Evolutionary conservation across 768 basidiomycete genomes (phyloP).

Genomic region (Panaeolus cyanescens): DNA sequence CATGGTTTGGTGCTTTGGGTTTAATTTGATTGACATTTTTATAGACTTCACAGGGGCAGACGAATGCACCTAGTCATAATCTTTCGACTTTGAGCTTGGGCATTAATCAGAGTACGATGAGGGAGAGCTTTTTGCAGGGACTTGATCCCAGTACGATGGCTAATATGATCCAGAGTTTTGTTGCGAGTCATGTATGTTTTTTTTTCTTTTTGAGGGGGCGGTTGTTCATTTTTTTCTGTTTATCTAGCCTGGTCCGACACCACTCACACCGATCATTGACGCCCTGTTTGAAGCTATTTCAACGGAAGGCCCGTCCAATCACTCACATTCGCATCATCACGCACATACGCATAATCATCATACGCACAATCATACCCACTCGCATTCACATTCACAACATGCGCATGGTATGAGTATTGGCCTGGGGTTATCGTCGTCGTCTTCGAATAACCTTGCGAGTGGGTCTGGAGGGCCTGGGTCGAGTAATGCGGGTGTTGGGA

Average conservation of each 20-base stretch:
- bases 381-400: background rate
- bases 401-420: background rate
- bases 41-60: background rate
- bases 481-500: too few relatives aligned
- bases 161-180: constrained; percentile 54
- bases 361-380: background rate
- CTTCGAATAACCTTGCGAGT: background rate
- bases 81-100: constrained; percentile 21
- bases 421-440: constrained; percentile 11
- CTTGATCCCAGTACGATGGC: constrained; percentile 51
- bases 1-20: background rate
- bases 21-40: too few relatives aligned
- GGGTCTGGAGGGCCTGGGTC: too few relatives aligned
- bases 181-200: constrained; percentile 33
- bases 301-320: constrained; percentile 30
- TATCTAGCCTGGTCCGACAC: constrained; percentile 41
- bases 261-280: constrained; percentile 50
- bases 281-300: constrained; percentile 58
- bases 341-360: background rate
- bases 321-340: background rate
- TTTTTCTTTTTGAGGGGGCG: constrained; percentile 24
- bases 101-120: constrained; percentile 37
- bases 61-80: constrained; percentile 20
- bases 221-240: background rate
- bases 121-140: constrained; percentile 49